phyloP scores from a whole-genome alignment of 2,329 filamentous ascomycete genomes.

The Nannizziopsis arthrosporioides region DNA sequence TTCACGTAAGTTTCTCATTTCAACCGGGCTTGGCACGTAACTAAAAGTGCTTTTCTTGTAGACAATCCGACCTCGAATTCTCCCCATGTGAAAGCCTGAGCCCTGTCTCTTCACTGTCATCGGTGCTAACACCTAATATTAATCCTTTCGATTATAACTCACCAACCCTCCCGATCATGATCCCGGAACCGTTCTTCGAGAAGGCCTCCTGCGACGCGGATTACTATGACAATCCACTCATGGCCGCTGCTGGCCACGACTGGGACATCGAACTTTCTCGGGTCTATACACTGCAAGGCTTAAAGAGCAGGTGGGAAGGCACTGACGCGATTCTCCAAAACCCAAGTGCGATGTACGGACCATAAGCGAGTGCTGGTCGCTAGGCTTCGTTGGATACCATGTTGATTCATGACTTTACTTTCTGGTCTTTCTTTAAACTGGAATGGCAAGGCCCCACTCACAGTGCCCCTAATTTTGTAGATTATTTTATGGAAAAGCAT shows the following conservation, averaged over 20 bases:
- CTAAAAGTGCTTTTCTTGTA: background rate
- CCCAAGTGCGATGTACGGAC: background rate
- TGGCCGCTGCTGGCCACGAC: background rate
- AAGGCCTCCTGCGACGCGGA: slow-evolving; percentile 1
- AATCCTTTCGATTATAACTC: background rate
- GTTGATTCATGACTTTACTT: background rate
- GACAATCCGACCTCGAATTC: slow-evolving; percentile 8
- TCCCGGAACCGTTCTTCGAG: slow-evolving; percentile 1
- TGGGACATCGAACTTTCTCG: slow-evolving; percentile 2
- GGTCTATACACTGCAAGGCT: slow-evolving; percentile 2
- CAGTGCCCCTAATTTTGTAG: no score
- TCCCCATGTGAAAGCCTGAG: slow-evolving; percentile 4
- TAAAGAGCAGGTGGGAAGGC: slow-evolving; percentile 8
- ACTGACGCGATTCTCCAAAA: slow-evolving; percentile 2
- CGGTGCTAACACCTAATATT: background rate
- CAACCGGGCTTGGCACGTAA: background rate
- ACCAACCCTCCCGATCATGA: background rate
- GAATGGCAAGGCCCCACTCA: no score
- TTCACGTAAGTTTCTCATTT: slow-evolving; percentile 60
- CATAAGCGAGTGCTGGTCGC: slow-evolving; percentile 4
- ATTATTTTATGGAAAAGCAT: no score
- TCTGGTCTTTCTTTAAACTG: no score
- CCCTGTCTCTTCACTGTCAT: background rate
- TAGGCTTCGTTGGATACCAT: background rate
- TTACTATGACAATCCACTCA: background rate